Percentiles rank a stretch among this genome's conserved stretches.
phyloP scores from a whole-genome alignment of 1,284 basidiomycete genomes.

The Trametes pubescens region DNA sequence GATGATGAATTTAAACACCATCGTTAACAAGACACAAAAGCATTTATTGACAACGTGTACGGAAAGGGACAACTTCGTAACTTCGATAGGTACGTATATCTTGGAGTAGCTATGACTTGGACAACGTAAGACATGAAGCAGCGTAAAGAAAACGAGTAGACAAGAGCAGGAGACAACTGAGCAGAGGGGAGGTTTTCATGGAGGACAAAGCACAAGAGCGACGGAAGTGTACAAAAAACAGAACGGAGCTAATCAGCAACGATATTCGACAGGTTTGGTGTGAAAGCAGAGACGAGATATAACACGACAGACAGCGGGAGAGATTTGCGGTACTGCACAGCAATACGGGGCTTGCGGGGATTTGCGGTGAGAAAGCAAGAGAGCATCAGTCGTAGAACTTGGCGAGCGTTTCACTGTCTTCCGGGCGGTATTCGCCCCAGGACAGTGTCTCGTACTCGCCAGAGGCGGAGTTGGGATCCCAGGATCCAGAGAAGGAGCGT shows the following conservation, averaged over 20 bases:
- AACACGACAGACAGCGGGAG: conserved; percentile 7
- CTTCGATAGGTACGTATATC: neutral
- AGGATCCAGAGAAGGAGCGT: conserved; percentile 31
- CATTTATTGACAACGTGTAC: neutral
- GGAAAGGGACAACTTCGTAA: neutral
- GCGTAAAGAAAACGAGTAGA: neutral
- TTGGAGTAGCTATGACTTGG: neutral
- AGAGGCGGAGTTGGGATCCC: conserved; percentile 20
- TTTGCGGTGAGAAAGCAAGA: conserved; percentile 17
- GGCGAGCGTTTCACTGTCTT: conserved; percentile 23
- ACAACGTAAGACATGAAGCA: neutral
- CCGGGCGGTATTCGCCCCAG: conserved; percentile 28
- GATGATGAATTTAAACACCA: too few relatives aligned
- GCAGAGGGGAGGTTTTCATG: neutral
- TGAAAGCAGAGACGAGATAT: conserved; percentile 11
- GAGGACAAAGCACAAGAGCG: neutral
- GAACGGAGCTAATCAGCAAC: neutral
- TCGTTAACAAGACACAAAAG: neutral
- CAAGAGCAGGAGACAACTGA: neutral
- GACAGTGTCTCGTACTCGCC: conserved; percentile 18
- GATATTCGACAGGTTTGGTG: neutral
- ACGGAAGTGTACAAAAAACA: conserved; percentile 1
- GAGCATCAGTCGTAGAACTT: conserved; percentile 27
- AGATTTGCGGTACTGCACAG: conserved; percentile 11
- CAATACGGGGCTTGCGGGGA: conserved; percentile 6